Percentiles rank a stretch among this genome's conserved stretches.
phyloP scores from a whole-genome alignment of 1,284 basidiomycete genomes.

The Leccinum pachyderme region DNA sequence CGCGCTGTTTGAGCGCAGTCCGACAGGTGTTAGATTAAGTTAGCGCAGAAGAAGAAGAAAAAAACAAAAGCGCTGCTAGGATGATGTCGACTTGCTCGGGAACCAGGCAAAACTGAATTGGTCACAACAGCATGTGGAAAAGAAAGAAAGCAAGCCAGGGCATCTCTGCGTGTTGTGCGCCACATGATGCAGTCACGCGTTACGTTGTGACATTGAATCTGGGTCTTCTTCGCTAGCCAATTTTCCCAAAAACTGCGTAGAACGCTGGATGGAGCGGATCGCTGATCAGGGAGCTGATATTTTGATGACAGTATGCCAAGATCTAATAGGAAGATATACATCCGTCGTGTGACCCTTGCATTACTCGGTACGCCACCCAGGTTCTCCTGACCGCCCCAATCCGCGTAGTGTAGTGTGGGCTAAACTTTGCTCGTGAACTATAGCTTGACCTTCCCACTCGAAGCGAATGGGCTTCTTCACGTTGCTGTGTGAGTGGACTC shows the following conservation, averaged over 20 bases:
- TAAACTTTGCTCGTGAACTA: background rate
- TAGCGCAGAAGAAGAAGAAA: slow-evolving; percentile 1
- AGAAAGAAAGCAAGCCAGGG: background rate
- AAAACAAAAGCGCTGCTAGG: background rate
- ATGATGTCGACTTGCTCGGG: slow-evolving; percentile 5
- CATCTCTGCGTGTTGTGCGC: background rate
- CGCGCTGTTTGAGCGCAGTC: slow-evolving; percentile 30
- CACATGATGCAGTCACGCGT: slow-evolving; percentile 18
- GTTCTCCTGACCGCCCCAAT: background rate
- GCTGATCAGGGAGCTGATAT: slow-evolving; percentile 16
- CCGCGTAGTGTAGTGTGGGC: background rate
- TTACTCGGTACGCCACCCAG: slow-evolving; percentile 12
- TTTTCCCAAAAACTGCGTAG: slow-evolving; percentile 14
- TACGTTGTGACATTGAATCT: slow-evolving; percentile 14
- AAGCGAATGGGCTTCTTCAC: slow-evolving; percentile 1
- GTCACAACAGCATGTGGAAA: background rate
- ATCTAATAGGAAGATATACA: slow-evolving; percentile 9
- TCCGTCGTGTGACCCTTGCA: background rate
- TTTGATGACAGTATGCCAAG: slow-evolving; percentile 5
- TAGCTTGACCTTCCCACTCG: slow-evolving; percentile 10
- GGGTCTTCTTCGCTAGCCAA: slow-evolving; percentile 16
- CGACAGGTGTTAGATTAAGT: slow-evolving; percentile 9
- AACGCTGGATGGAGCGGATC: slow-evolving; percentile 17
- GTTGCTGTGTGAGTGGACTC: background rate
- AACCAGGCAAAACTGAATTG: slow-evolving; percentile 4